Conservation (phyloP, 2,329 filamentous ascomycete genomes). For the Aspergillus intermedius region DNA sequence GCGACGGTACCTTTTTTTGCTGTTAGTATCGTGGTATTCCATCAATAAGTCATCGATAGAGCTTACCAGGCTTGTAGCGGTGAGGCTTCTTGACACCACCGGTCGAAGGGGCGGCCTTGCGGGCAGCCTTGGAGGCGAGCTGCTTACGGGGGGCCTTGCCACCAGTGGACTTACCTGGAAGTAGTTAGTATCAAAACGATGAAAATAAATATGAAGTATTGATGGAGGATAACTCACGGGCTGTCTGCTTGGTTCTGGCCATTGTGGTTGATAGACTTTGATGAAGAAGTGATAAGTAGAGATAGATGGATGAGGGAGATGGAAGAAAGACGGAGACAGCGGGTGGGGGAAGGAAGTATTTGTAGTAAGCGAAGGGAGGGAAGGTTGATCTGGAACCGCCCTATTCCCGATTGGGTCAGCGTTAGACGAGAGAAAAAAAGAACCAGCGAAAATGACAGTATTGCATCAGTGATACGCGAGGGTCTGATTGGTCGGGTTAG, state of each 20-base stretch:
- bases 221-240: constrained; percentile 38
- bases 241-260: constrained; percentile 50
- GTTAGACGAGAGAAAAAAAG: too few species aligned
- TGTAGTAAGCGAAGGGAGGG: constrained; percentile 29
- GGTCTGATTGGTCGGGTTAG: neutral
- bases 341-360: constrained; percentile 40
- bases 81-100: constrained; percentile 96
- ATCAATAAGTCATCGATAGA: too few species aligned
- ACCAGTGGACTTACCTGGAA: constrained; percentile 65
- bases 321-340: constrained; percentile 30
- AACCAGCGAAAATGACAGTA: too few species aligned
- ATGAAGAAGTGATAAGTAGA: constrained; percentile 14
- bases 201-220: constrained; percentile 9
- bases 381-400: constrained; percentile 26
- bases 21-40: constrained; percentile 17
- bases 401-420: too few species aligned
- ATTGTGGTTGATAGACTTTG: constrained; percentile 34
- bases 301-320: constrained; percentile 22
- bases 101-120: constrained; percentile 95
- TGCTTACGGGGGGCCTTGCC: constrained; percentile 80
- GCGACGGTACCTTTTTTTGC: constrained; percentile 66
- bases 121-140: constrained; percentile 97
- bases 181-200: constrained; percentile 12
- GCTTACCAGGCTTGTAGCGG: constrained; percentile 71
- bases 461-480: neutral